phyloP scores from a whole-genome alignment of 441 rosid species.

The Populus hybrid region DNA sequence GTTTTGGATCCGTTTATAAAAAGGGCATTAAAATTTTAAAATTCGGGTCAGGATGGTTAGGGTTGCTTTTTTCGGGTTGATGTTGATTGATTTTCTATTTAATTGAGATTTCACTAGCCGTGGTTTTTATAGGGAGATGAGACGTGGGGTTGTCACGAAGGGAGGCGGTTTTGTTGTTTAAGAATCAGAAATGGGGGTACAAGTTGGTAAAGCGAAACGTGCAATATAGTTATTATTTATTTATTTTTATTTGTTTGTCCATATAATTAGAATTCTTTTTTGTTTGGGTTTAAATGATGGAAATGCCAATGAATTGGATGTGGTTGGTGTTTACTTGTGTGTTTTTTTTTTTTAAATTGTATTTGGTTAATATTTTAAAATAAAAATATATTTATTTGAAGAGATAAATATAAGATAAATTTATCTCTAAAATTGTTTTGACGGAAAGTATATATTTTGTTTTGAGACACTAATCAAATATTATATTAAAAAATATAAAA shows the following conservation, averaged over 20 bases:
- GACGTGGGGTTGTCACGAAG: not conserved
- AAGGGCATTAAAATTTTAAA: not conserved
- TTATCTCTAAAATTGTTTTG: too few relatives aligned
- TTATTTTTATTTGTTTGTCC: too few relatives aligned
- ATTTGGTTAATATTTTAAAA: not conserved
- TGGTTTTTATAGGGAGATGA: not conserved
- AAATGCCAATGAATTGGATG: too few relatives aligned
- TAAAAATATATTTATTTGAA: too few relatives aligned
- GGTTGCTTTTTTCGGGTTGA: not conserved
- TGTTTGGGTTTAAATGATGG: not conserved
- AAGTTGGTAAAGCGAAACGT: conserved; percentile 2
- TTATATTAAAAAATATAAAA: too few relatives aligned
- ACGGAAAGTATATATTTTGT: too few relatives aligned
- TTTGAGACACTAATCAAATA: too few relatives aligned
- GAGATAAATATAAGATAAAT: not conserved
- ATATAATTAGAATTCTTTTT: too few relatives aligned
- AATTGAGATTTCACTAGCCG: not conserved
- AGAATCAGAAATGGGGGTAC: not conserved
- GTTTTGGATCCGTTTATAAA: not conserved
- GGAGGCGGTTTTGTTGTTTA: not conserved
- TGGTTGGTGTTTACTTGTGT: not conserved
- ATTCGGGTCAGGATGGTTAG: not conserved
- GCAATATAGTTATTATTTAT: not conserved
- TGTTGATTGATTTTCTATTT: not conserved
- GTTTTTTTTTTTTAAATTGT: too few relatives aligned